Evolutionary conservation across 2,329 filamentous ascomycete genomes (phyloP).

Genomic region (Diaporthe australafricana): DNA sequence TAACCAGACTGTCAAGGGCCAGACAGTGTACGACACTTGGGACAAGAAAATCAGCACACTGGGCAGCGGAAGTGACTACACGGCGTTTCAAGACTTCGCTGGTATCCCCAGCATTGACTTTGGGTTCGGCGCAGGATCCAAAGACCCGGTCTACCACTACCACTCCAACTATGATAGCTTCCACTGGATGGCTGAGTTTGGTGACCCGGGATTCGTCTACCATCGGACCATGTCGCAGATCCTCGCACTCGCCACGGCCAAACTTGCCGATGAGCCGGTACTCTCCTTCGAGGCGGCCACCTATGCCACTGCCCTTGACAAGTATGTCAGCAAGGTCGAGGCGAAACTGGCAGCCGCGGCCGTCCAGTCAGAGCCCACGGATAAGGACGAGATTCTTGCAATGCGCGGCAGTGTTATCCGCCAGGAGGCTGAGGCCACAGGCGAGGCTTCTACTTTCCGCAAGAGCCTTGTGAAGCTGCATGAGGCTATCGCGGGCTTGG

Average conservation of each 20-base stretch:
- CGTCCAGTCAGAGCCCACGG: constrained; percentile 39
- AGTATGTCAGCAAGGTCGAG: constrained; percentile 65
- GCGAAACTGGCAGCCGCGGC: constrained; percentile 54
- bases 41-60: constrained; percentile 60
- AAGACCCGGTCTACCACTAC: constrained; percentile 77
- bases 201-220: constrained; percentile 75
- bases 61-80: constrained; percentile 76
- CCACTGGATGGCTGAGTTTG: constrained; percentile 84
- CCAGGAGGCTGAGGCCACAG: constrained; percentile 40
- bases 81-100: constrained; percentile 73
- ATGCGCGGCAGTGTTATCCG: constrained; percentile 37
- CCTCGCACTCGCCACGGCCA: constrained; percentile 70
- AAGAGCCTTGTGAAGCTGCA: constrained; percentile 53
- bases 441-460: constrained; percentile 54
- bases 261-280: constrained; percentile 70
- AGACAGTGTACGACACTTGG: constrained; percentile 58
- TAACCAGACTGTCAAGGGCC: constrained; percentile 50
- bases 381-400: constrained; percentile 33
- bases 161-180: constrained; percentile 89
- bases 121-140: constrained; percentile 56
- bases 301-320: constrained; percentile 68
- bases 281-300: constrained; percentile 73
- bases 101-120: constrained; percentile 63
- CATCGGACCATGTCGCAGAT: constrained; percentile 76
- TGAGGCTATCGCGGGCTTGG: constrained; percentile 40